These are phyloP conservation scores for Achaetomium macrosporum DNA, from an alignment of 2,329 filamentous ascomycete species.

Conservation along the genomic window DNA sequence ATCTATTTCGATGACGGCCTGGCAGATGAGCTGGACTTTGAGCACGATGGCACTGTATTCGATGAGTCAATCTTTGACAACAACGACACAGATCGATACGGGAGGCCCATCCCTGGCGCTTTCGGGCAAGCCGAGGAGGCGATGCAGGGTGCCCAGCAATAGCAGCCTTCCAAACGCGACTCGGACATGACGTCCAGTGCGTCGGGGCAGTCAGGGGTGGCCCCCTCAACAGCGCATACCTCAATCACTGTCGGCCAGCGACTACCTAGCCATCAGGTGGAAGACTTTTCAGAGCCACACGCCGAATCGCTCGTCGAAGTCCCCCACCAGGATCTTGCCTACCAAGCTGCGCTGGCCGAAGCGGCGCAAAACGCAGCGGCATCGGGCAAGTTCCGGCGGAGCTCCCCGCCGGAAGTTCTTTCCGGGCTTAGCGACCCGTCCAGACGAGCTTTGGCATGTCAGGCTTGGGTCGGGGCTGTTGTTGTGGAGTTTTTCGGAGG, in stretches of 20 bases:
- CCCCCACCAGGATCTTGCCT: constrained; percentile 43
- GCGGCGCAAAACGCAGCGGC: constrained; percentile 72
- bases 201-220: constrained; percentile 39
- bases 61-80: constrained; percentile 71
- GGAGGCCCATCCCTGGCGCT: constrained; percentile 52
- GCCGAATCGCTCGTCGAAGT: constrained; percentile 14
- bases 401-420: constrained; percentile 36
- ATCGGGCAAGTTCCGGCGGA: constrained; percentile 67
- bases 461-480: constrained; percentile 48
- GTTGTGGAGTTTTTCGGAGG: constrained; percentile 43
- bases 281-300: constrained; percentile 5
- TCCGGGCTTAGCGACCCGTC: constrained; percentile 11
- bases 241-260: constrained; percentile 39
- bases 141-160: constrained; percentile 34
- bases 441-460: constrained; percentile 31
- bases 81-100: constrained; percentile 57
- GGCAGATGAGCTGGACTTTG: constrained; percentile 39
- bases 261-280: constrained; percentile 14
- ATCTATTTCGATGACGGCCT: constrained; percentile 62
- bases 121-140: constrained; percentile 48
- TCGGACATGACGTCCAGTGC: constrained; percentile 42
- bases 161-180: constrained; percentile 37
- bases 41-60: constrained; percentile 53
- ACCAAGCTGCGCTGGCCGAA: constrained; percentile 78
- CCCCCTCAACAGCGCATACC: constrained; percentile 48